These are phyloP conservation scores for Rhizopus delemar DNA, from an alignment of 371 early-diverging fungal genomes.

Conservation along the genomic window DNA sequence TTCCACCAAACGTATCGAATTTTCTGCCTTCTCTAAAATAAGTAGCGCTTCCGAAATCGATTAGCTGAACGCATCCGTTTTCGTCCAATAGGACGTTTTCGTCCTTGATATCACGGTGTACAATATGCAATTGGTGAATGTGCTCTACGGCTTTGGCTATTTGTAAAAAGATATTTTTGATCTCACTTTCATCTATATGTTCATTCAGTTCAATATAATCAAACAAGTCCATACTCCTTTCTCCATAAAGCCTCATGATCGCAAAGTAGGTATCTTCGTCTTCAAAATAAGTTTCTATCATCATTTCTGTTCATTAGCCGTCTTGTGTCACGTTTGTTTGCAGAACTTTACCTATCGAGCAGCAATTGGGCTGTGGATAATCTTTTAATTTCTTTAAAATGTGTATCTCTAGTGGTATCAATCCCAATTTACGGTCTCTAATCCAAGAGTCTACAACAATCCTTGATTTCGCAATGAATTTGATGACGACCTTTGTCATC, in stretches of 20 bases:
- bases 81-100: slow-evolving; percentile 75
- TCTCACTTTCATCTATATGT: slow-evolving; percentile 58
- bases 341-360: slow-evolving; percentile 45
- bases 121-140: slow-evolving; percentile 68
- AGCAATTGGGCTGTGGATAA: slow-evolving; percentile 63
- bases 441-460: slow-evolving; percentile 71
- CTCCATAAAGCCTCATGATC: slow-evolving; percentile 65
- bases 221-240: slow-evolving; percentile 75
- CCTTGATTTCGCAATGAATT: slow-evolving; percentile 67
- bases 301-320: not conserved
- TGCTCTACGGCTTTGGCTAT: slow-evolving; percentile 67
- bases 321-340: not conserved
- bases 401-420: slow-evolving; percentile 71
- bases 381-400: slow-evolving; percentile 62
- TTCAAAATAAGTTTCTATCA: slow-evolving; percentile 53
- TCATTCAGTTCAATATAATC: slow-evolving; percentile 72
- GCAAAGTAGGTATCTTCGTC: slow-evolving; percentile 71
- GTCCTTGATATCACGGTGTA: slow-evolving; percentile 81
- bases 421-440: slow-evolving; percentile 62
- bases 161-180: slow-evolving; percentile 63
- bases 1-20: slow-evolving; percentile 77
- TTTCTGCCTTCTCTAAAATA: slow-evolving; percentile 59
- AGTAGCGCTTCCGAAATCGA: slow-evolving; percentile 79
- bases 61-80: slow-evolving; percentile 57
- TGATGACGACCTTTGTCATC: slow-evolving; percentile 64